Evolutionary conservation across 2,329 filamentous ascomycete species (phyloP), one percentile per base, ranked within the genome.

Genomic region (Penicillium sp.): DNA sequence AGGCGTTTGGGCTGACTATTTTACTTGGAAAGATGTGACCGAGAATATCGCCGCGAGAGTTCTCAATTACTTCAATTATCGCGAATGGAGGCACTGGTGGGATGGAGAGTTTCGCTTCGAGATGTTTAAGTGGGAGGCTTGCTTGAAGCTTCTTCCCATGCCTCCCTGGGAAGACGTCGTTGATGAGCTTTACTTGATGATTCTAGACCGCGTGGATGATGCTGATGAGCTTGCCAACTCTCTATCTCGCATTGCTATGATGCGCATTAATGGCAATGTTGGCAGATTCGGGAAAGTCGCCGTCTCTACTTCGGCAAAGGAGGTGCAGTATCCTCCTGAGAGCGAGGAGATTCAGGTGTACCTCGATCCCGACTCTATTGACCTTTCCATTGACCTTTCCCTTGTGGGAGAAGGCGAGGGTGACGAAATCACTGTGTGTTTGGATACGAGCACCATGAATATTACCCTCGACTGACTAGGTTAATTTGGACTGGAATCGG

Each of bases 191-290:
- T 55, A 55, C 15, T 21, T 43, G 2, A 44, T 62, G 30, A 57
- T 71, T 33, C n/a, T 57, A 7, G 59, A 68, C 18, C 50, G 60
- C 1, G 64, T 69, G 8, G 68, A 72, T 41, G 52, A 53, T n/a
- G 46, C 63, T 0, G 51, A 55, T 9, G 49, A 54, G n/a, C 36
- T 56, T 26, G 55, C 51, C 3, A 29, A 46, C 1, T 37, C 44
- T 2, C 46, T 59, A 2, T 40, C 21, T 17, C 36, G 21, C 3
- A 39, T 24, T 24, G 18, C n/a, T n/a, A n/a, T n/a, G n/a, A n/a
- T n/a, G n/a, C n/a, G n/a, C n/a, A n/a, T n/a, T n/a, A n/a, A n/a
- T n/a, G 34, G 34, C 3, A 10, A 23, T 13, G 12, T 23, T 23
- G 20, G 18, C 5, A 9, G 12, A 2, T 2, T 24, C 17, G 18